Conservation (phyloP, 2,329 filamentous ascomycete genomes). For the Phialophora tarda region DNA sequence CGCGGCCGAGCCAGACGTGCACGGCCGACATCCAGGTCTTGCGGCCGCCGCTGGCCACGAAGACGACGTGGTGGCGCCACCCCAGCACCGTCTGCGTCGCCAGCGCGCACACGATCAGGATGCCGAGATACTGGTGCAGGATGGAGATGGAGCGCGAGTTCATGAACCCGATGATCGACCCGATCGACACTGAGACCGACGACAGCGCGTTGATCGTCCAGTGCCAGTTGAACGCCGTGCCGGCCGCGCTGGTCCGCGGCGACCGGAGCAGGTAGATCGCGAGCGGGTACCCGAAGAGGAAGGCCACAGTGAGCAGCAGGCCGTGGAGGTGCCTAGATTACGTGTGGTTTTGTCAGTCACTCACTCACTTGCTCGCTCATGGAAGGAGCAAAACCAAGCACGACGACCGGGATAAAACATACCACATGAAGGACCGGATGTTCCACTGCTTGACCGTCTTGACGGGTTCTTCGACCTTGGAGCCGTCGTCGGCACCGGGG, state of each 20-base stretch:
- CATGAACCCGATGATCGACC: constrained; percentile 51
- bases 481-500: constrained; percentile 34
- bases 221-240: constrained; percentile 47
- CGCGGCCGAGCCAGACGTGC: constrained; percentile 42
- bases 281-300: constrained; percentile 46
- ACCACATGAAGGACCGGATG: constrained; percentile 36
- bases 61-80: constrained; percentile 48
- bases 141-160: constrained; percentile 52
- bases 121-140: constrained; percentile 56
- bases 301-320: constrained; percentile 45
- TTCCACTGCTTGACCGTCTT: constrained; percentile 34
- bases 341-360: not conserved
- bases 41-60: constrained; percentile 27
- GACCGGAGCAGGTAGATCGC: constrained; percentile 48
- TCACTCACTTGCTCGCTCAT: not conserved
- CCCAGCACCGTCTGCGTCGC: constrained; percentile 49
- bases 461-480: constrained; percentile 34
- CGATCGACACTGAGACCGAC: constrained; percentile 46
- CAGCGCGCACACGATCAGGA: constrained; percentile 47
- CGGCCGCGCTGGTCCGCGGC: constrained; percentile 42
- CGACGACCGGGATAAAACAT: constrained; percentile 14
- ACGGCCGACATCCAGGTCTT: constrained; percentile 38
- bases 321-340: constrained; percentile 42
- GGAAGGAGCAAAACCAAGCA: not conserved
- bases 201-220: constrained; percentile 49